phyloP scores from a whole-genome alignment of 805 yeast species.

The Candida pseudofarinosa region DNA sequence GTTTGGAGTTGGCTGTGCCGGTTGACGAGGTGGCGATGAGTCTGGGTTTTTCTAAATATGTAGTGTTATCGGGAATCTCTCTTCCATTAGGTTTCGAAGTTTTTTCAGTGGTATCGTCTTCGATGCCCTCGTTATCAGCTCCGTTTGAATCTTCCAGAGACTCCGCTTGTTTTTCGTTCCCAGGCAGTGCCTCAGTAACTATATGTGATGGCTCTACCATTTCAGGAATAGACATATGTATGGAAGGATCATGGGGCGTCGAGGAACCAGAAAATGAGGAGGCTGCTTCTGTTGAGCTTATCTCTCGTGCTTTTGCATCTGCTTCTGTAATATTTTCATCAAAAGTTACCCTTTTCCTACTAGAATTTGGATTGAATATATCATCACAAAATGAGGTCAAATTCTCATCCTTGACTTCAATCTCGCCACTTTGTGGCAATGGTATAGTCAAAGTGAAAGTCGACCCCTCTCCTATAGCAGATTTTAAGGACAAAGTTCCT shows the following conservation, averaged over 20 bases:
- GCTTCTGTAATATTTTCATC: slow-evolving; percentile 11
- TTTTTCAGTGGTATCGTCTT: neutral
- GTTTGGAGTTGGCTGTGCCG: slow-evolving; percentile 44
- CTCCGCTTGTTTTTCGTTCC: neutral
- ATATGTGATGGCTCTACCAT: neutral
- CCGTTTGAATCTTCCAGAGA: neutral
- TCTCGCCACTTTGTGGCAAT: slow-evolving; percentile 59
- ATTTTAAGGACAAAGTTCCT: slow-evolving; percentile 73
- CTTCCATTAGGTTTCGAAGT: neutral
- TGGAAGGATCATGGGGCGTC: neutral
- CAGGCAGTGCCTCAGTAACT: neutral
- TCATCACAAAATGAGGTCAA: slow-evolving; percentile 53
- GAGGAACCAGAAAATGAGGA: neutral
- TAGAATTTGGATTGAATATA: slow-evolving; percentile 57
- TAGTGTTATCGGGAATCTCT: neutral
- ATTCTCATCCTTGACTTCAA: slow-evolving; percentile 34
- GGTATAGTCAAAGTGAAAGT: slow-evolving; percentile 80
- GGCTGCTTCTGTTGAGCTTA: neutral
- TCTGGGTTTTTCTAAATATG: slow-evolving; percentile 38
- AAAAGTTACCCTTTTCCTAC: slow-evolving; percentile 49
- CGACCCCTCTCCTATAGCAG: slow-evolving; percentile 79
- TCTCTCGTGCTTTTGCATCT: slow-evolving; percentile 5
- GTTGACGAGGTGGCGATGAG: slow-evolving; percentile 46
- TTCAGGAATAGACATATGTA: neutral
- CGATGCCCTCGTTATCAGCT: neutral